Evolutionary conservation across 345 rosid species (phyloP).

Genomic region (Angophora floribunda): DNA sequence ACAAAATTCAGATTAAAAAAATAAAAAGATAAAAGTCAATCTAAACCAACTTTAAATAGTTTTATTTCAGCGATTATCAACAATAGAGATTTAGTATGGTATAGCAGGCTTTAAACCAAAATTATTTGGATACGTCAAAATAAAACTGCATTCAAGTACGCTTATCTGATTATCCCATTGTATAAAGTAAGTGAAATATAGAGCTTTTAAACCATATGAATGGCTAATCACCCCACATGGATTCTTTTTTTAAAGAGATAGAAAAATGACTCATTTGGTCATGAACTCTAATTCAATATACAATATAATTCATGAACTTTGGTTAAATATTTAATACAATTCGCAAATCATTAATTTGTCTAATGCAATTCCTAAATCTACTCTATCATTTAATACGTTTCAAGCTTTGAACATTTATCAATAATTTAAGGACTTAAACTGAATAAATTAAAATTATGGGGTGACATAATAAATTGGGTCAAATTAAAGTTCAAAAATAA

Average conservation of each 20-base stretch:
- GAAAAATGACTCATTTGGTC: not conserved
- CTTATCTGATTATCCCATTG: not conserved
- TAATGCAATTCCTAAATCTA: too few species aligned
- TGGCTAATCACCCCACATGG: not conserved
- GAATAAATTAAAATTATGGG: too few species aligned
- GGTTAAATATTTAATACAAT: too few species aligned
- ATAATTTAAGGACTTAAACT: too few species aligned
- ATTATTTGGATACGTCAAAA: not conserved
- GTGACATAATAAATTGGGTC: too few species aligned
- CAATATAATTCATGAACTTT: too few species aligned
- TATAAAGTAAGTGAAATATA: not conserved
- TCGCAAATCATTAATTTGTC: not conserved
- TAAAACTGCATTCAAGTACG: not conserved
- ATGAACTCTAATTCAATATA: too few species aligned
- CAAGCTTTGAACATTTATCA: not conserved
- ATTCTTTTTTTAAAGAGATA: not conserved
- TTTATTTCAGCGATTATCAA: not conserved
- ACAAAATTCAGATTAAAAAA: not conserved
- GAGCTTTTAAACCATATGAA: not conserved
- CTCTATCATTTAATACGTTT: too few species aligned
- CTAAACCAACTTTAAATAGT: not conserved
- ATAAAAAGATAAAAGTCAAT: not conserved
- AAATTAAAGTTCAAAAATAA: too few species aligned
- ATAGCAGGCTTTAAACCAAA: not conserved
- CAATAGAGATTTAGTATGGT: not conserved